A percentile compares a stretch with the other conserved stretches of the same genome.
Conservation (phyloP, 192 early-diverging fungal genomes). For the Gryganskiella cystojenkinii region DNA sequence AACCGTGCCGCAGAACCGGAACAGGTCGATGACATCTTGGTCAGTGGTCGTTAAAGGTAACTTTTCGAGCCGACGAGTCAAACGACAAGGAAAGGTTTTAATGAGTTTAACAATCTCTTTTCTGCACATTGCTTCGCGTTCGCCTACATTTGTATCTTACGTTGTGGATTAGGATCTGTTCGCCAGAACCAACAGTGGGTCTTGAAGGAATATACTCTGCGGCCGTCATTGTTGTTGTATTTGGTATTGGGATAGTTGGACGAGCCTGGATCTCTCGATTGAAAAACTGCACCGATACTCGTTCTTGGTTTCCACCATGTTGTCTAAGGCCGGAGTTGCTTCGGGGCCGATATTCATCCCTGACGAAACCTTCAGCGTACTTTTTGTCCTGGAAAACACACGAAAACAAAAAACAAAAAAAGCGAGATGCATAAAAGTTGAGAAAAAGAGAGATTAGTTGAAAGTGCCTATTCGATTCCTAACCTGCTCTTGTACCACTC, state of each 20-base stretch:
- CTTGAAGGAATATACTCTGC: slow-evolving; percentile 34
- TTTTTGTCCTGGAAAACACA: slow-evolving; percentile 35
- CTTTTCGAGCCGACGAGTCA: slow-evolving; percentile 21
- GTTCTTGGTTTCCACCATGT: slow-evolving; percentile 16
- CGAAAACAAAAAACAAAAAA: neutral
- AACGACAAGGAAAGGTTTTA: neutral
- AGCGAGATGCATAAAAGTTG: neutral
- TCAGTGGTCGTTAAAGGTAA: slow-evolving; percentile 67
- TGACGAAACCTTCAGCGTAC: too few species aligned
- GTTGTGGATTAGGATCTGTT: slow-evolving; percentile 48
- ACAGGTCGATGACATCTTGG: slow-evolving; percentile 66
- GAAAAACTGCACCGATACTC: too few species aligned
- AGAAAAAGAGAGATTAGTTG: slow-evolving; percentile 18
- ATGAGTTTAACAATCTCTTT: neutral
- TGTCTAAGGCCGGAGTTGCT: slow-evolving; percentile 9
- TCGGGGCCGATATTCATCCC: slow-evolving; percentile 20
- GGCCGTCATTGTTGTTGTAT: slow-evolving; percentile 6
- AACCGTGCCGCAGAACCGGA: slow-evolving; percentile 63
- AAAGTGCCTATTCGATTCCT: slow-evolving; percentile 21
- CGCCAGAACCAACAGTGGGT: slow-evolving; percentile 43
- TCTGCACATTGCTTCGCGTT: neutral
- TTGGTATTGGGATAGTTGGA: neutral
- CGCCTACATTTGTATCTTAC: slow-evolving; percentile 7
- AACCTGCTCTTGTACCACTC: too few species aligned
- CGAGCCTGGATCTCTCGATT: slow-evolving; percentile 2